Conservation (phyloP, 768 basidiomycete genomes). For the Mycena filopes region DNA sequence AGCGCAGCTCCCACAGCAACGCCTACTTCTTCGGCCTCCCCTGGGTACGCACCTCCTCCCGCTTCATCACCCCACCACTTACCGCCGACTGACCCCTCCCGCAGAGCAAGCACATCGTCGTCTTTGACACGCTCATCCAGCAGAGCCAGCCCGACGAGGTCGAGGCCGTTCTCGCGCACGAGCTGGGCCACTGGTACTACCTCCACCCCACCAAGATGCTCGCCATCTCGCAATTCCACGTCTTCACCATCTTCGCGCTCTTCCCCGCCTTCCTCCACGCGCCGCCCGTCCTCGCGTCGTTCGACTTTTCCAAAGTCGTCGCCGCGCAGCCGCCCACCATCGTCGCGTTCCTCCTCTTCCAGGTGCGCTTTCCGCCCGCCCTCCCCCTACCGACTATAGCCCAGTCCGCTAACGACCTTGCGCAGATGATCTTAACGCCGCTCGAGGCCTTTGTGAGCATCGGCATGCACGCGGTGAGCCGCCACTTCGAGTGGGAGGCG, state of each 20-base stretch:
- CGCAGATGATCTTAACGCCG: slow-evolving; percentile 82
- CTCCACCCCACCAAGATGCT: slow-evolving; percentile 92
- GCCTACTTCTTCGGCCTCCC: slow-evolving; percentile 99
- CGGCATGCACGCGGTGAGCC: slow-evolving; percentile 82
- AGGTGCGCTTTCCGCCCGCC: too few relatives aligned
- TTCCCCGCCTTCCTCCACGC: slow-evolving; percentile 93
- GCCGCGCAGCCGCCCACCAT: slow-evolving; percentile 80
- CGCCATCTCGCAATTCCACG: slow-evolving; percentile 85
- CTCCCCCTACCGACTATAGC: background rate
- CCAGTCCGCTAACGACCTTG: background rate
- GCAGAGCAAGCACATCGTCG: slow-evolving; percentile 93
- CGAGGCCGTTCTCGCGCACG: slow-evolving; percentile 97
- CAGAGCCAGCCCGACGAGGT: slow-evolving; percentile 92
- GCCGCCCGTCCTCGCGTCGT: slow-evolving; percentile 80
- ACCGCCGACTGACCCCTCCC: background rate
- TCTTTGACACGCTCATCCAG: slow-evolving; percentile 97
- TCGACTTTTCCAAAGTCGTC: slow-evolving; percentile 78
- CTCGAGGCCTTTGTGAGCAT: slow-evolving; percentile 79
- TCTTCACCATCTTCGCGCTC: slow-evolving; percentile 85
- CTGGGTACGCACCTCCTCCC: slow-evolving; percentile 69
- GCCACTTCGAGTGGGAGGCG: slow-evolving; percentile 93
- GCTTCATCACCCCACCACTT: too few relatives aligned
- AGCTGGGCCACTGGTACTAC: slow-evolving; percentile 96
- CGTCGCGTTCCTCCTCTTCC: slow-evolving; percentile 88
- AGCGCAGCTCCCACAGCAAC: slow-evolving; percentile 94